These are phyloP conservation scores for Sclerotinia glacialis DNA, from an alignment of 2,329 filamentous ascomycete genomes.

Conservation along the genomic window DNA sequence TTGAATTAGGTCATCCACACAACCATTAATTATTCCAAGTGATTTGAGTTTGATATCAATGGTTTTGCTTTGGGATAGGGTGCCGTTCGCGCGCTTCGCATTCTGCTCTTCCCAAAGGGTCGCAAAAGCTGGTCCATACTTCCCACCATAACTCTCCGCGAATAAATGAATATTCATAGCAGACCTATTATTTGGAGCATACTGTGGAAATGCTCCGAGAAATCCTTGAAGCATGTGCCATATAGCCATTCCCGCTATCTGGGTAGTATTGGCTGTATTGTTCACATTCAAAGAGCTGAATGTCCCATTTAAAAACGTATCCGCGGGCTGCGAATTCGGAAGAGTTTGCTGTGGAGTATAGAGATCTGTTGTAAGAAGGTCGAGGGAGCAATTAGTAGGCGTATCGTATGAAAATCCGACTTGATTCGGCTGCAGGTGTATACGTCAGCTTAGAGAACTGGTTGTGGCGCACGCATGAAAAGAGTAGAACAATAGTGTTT, in stretches of 20 bases:
- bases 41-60: constrained; percentile 60
- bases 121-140: constrained; percentile 66
- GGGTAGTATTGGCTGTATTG: constrained; percentile 48
- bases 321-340: constrained; percentile 35
- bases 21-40: constrained; percentile 69
- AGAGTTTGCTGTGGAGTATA: constrained; percentile 42
- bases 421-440: constrained; percentile 60
- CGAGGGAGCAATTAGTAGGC: constrained; percentile 57
- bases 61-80: constrained; percentile 49
- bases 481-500: background rate
- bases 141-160: constrained; percentile 67
- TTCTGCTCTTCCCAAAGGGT: constrained; percentile 61
- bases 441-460: constrained; percentile 30
- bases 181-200: constrained; percentile 53
- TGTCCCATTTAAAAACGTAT: constrained; percentile 58
- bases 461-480: background rate
- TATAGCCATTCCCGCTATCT: constrained; percentile 52
- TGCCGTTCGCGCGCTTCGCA: constrained; percentile 49
- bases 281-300: constrained; percentile 55
- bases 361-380: constrained; percentile 45
- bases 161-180: constrained; percentile 61
- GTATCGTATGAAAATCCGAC: constrained; percentile 67
- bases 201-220: constrained; percentile 56
- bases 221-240: constrained; percentile 60
- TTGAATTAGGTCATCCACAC: constrained; percentile 64